Evolutionary conservation across 2,329 filamentous ascomycete genomes (phyloP).

Genomic region (Calycina marina): DNA sequence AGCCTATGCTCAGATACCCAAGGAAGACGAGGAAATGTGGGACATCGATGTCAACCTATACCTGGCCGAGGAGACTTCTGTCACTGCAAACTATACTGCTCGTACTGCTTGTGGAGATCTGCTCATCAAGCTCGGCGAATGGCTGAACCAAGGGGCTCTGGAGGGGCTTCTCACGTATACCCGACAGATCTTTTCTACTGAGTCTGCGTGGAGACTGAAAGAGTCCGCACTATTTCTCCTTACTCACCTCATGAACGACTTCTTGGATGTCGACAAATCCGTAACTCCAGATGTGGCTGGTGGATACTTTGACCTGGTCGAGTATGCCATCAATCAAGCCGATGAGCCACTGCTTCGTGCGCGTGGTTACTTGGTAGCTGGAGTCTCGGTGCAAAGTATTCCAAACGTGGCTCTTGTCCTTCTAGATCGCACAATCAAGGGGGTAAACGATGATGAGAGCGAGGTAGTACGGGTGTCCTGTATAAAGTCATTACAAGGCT

Average conservation of each 20-base stretch:
- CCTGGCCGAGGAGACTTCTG: conserved; percentile 84
- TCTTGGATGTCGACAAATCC: conserved; percentile 59
- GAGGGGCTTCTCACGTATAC: conserved; percentile 70
- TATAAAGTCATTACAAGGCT: conserved; percentile 68
- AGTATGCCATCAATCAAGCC: conserved; percentile 54
- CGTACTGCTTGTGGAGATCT: conserved; percentile 86
- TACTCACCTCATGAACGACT: conserved; percentile 71
- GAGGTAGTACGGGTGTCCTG: conserved; percentile 89
- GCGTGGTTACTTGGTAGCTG: conserved; percentile 75
- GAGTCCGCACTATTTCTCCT: conserved; percentile 77
- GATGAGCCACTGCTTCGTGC: conserved; percentile 69
- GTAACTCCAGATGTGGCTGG: conserved; percentile 56
- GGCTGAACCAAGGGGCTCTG: conserved; percentile 62
- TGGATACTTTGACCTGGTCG: conserved; percentile 68
- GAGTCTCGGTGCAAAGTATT: conserved; percentile 58
- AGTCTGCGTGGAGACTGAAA: conserved; percentile 44
- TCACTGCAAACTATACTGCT: conserved; percentile 91
- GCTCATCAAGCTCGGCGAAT: conserved; percentile 83
- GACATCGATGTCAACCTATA: conserved; percentile 94
- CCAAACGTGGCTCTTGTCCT: conserved; percentile 44
- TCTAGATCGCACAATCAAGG: conserved; percentile 58
- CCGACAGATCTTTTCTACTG: conserved; percentile 52
- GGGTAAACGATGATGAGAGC: conserved; percentile 59
- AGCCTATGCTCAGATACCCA: conserved; percentile 76
- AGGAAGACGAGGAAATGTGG: conserved; percentile 90